Base-by-base conservation (phyloP, 257 asterid genomes). In the Handroanthus guayacan region DNA sequence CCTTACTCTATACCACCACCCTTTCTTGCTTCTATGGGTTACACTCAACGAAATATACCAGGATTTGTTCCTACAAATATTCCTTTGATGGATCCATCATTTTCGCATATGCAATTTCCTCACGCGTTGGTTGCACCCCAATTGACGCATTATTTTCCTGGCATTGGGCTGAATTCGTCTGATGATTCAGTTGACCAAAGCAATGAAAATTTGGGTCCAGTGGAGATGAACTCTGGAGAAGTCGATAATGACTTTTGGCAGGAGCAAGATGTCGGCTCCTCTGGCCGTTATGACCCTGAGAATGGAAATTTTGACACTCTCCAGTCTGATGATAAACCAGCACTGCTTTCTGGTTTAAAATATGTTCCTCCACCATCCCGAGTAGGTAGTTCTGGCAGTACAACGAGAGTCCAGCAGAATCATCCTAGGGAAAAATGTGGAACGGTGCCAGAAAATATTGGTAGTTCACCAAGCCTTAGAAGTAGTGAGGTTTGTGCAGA, bases 11-110 rank as follows among this genome's bases (percentile, higher is more conserved):
- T 93, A 75, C 83, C 91, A 9, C 91, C 97, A 12, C 85, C 92
- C 34, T 84, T 89, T 78, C 87, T 93, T 47, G 85, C 92, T 73
- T 89, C 98, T 56, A 85, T 87, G 88, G 95, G 95, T 54, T 93
- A 88, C 79, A 55, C 62, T 77, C 95, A 88, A 71, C 84, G 82
- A 47, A 93, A 88, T 77, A 63, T 89, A 77, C 86, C 93, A 3
- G 94, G 93, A 76, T 80, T 89, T 80, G 74, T 87, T 79, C 92
- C 89, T 72, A 39, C 88, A 36, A 79, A 84, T 81, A 47, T 84
- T 79, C 89, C 82, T 70, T 45, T 84, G 66, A 72, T 86, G 68
- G 92, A 87, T 78, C 90, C 90, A 10, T 76, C 93, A 37, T 82
- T 87, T 79, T 52, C 93, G 5, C 83, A 81, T 63, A 2, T 86